phyloP scores from a whole-genome alignment of 2,329 filamentous ascomycete genomes.

The Xylaria sp. region DNA sequence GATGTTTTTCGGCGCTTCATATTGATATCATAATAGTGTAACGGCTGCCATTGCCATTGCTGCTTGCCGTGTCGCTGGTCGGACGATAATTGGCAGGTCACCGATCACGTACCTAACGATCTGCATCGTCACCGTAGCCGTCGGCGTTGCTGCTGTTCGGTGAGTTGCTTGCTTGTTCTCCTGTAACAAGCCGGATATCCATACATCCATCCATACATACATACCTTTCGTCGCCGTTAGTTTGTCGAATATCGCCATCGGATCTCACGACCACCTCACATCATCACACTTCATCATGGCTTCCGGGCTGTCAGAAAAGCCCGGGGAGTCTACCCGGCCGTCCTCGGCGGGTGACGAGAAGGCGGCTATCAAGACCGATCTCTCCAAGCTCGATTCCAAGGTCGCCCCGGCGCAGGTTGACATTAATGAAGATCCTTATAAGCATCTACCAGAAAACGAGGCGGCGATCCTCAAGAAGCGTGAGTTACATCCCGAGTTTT shows the following conservation, averaged over 20 bases:
- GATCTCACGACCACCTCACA: background rate
- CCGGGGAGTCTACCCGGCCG: constrained; percentile 26
- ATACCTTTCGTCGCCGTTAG: background rate
- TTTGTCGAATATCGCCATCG: constrained; percentile 5
- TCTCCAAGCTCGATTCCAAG: constrained; percentile 43
- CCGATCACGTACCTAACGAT: background rate
- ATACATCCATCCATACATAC: background rate
- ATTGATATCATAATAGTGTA: background rate
- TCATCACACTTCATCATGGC: constrained; percentile 20
- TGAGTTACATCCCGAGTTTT: constrained; percentile 7
- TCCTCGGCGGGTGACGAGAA: constrained; percentile 17
- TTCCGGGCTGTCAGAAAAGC: constrained; percentile 24
- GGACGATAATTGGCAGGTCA: background rate
- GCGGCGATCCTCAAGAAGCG: constrained; percentile 59
- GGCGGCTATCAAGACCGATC: constrained; percentile 14
- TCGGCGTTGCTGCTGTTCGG: background rate
- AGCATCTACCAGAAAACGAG: constrained; percentile 60
- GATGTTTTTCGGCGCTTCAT: background rate
- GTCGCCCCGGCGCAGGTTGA: constrained; percentile 35
- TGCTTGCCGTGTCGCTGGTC: background rate
- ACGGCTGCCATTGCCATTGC: background rate
- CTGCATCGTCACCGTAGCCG: background rate
- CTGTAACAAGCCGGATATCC: background rate
- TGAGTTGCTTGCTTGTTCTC: background rate
- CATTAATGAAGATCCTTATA: constrained; percentile 50